These are phyloP conservation scores for Tolypocladium cylindrosporum DNA, from an alignment of 2,329 filamentous ascomycete genomes.

Conservation along the genomic window DNA sequence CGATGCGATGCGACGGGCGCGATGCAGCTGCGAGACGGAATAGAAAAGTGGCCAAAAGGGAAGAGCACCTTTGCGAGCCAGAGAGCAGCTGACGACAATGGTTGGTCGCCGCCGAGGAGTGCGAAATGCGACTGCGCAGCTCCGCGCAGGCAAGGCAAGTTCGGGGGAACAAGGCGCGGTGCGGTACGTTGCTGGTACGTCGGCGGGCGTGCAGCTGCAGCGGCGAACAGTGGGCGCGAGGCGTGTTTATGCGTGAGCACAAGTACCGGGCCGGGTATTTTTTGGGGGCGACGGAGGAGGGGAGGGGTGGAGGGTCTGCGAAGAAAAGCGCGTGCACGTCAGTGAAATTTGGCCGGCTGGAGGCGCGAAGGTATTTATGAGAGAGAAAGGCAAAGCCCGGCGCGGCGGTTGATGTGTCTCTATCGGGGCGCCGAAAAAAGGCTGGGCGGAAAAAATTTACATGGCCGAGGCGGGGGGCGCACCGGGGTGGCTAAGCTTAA, in stretches of 20 bases:
- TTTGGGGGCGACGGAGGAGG: constrained; percentile 9
- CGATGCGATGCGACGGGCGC: not conserved
- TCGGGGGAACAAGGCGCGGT: not conserved
- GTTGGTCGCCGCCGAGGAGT: constrained; percentile 7
- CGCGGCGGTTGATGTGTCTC: constrained; percentile 23
- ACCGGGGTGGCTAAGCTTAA: constrained; percentile 3
- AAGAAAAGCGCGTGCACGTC: constrained; percentile 37
- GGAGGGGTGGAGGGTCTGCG: constrained; percentile 24
- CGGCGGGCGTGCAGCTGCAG: not conserved
- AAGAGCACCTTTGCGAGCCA: not conserved
- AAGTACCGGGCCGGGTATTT: constrained; percentile 11
- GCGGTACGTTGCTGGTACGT: constrained; percentile 1
- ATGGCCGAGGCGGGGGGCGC: constrained; percentile 15
- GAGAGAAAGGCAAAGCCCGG: constrained; percentile 25
- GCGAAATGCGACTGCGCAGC: not conserved
- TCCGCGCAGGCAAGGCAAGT: not conserved
- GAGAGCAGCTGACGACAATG: not conserved
- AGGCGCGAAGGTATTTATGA: constrained; percentile 38
- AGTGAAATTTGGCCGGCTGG: constrained; percentile 31
- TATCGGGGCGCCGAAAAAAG: constrained; percentile 25
- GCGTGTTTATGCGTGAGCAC: not conserved
- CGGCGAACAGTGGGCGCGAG: not conserved
- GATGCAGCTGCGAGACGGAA: not conserved
- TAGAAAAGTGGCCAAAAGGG: not conserved
- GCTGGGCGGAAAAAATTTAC: constrained; percentile 24